Percentiles rank a stretch among this genome's conserved stretches.
Conservation (phyloP, 2,329 filamentous ascomycete species). For the Malbranchea zuffiana region DNA sequence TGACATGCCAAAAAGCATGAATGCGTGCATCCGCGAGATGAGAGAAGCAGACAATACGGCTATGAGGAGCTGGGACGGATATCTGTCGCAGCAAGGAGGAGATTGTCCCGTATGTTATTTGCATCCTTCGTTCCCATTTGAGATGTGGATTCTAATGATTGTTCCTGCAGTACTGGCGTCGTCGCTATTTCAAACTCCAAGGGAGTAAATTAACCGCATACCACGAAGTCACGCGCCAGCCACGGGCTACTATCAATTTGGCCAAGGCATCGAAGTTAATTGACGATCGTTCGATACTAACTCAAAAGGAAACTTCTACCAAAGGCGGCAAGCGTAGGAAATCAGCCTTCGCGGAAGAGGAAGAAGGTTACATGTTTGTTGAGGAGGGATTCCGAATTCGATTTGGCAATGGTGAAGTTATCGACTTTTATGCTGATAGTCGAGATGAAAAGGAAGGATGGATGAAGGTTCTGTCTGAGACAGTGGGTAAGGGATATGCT, state of each 20-base stretch:
- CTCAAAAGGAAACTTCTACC: constrained; percentile 69
- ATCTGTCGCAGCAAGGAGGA: constrained; percentile 89
- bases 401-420: constrained; percentile 95
- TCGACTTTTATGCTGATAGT: constrained; percentile 95
- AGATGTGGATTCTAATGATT: constrained; percentile 21
- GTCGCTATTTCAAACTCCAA: constrained; percentile 89
- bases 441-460: constrained; percentile 80
- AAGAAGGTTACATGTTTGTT: constrained; percentile 99
- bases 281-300: constrained; percentile 75
- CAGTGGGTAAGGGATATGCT: constrained; percentile 46
- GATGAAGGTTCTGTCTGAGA: constrained; percentile 78
- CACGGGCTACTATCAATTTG: constrained; percentile 91
- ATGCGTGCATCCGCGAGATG: constrained; percentile 85
- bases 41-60: constrained; percentile 76
- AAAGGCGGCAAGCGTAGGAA: constrained; percentile 72
- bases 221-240: constrained; percentile 89
- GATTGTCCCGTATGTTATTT: constrained; percentile 75
- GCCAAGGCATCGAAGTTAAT: constrained; percentile 87
- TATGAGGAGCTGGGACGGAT: constrained; percentile 71
- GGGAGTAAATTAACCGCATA: constrained; percentile 89
- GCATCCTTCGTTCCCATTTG: constrained; percentile 9
- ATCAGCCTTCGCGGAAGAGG: constrained; percentile 93
- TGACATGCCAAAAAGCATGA: constrained; percentile 99
- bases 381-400: constrained; percentile 98
- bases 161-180: constrained; percentile 72